Evolutionary conservation across 192 early-diverging fungal species (phyloP).

Genomic region (Thoreauomyces humboldtii): DNA sequence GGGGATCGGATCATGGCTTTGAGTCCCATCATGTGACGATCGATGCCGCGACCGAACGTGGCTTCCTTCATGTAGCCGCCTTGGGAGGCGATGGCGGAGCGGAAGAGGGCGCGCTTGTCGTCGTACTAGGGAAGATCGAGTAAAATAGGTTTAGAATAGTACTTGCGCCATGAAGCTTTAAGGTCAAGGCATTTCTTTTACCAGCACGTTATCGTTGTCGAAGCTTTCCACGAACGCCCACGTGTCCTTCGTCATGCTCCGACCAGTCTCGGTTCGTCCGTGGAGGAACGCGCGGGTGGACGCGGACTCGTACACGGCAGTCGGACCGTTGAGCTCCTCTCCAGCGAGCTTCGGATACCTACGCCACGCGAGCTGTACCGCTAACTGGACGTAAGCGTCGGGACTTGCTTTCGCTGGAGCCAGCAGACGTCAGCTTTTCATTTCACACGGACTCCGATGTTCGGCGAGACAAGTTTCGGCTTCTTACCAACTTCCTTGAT

Average conservation of each 20-base stretch:
- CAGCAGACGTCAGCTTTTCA: neutral
- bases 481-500: slow-evolving; percentile 69
- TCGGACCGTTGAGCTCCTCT: slow-evolving; percentile 23
- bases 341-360: slow-evolving; percentile 58
- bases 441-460: too few species aligned
- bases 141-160: neutral
- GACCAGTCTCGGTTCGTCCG: slow-evolving; percentile 91
- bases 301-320: slow-evolving; percentile 54
- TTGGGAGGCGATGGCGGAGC: slow-evolving; percentile 53
- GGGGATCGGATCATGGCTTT: slow-evolving; percentile 61
- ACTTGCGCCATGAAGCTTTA: neutral
- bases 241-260: slow-evolving; percentile 74
- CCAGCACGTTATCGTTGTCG: slow-evolving; percentile 64
- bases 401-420: slow-evolving; percentile 67
- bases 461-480: too few species aligned
- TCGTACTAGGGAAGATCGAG: slow-evolving; percentile 35
- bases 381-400: slow-evolving; percentile 91
- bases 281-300: slow-evolving; percentile 57
- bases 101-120: slow-evolving; percentile 42
- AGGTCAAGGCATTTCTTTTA: slow-evolving; percentile 14
- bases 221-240: slow-evolving; percentile 74
- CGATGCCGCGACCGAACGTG: slow-evolving; percentile 76
- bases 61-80: slow-evolving; percentile 74
- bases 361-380: slow-evolving; percentile 80
- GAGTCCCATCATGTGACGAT: slow-evolving; percentile 88